Conservation (phyloP, 2,329 filamentous ascomycete species). For the Phoma herbarum region DNA sequence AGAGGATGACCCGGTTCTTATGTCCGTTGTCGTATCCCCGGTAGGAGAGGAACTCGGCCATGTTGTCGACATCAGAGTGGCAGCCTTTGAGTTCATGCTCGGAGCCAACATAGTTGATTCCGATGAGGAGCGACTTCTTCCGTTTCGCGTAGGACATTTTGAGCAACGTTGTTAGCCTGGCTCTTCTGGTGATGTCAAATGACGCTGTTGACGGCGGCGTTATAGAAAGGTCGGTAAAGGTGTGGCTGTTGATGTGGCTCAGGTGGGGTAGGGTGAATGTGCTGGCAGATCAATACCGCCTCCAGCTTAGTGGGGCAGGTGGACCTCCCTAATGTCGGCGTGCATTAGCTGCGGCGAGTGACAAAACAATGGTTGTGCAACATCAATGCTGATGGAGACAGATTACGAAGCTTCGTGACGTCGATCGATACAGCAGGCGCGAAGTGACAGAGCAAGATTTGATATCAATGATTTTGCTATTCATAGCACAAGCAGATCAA, state of each 20-base stretch:
- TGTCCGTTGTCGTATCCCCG: constrained; percentile 55
- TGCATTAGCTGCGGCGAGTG: constrained; percentile 11
- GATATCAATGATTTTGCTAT: background rate
- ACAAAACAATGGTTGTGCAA: background rate
- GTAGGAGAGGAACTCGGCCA: constrained; percentile 57
- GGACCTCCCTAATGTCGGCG: constrained; percentile 7
- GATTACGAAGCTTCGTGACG: constrained; percentile 9
- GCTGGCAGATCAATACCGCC: constrained; percentile 24
- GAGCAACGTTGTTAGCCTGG: background rate
- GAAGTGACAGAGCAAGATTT: background rate
- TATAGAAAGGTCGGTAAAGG: background rate
- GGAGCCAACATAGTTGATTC: constrained; percentile 61
- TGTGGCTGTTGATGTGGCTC: constrained; percentile 19
- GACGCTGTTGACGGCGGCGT: too few relatives aligned
- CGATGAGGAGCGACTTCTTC: constrained; percentile 62
- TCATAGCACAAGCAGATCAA: constrained; percentile 1
- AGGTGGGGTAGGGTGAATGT: constrained; percentile 38
- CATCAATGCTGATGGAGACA: background rate
- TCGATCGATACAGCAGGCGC: background rate
- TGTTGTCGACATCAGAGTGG: constrained; percentile 60
- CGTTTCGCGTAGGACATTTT: constrained; percentile 39
- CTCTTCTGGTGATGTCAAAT: constrained; percentile 1
- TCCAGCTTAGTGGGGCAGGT: constrained; percentile 21
- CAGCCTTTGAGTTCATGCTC: constrained; percentile 59
- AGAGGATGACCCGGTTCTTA: constrained; percentile 56